These are phyloP conservation scores for Asparagopsis taxiformis DNA, from an alignment of 31 red algal genomes.

Conservation along the genomic window DNA sequence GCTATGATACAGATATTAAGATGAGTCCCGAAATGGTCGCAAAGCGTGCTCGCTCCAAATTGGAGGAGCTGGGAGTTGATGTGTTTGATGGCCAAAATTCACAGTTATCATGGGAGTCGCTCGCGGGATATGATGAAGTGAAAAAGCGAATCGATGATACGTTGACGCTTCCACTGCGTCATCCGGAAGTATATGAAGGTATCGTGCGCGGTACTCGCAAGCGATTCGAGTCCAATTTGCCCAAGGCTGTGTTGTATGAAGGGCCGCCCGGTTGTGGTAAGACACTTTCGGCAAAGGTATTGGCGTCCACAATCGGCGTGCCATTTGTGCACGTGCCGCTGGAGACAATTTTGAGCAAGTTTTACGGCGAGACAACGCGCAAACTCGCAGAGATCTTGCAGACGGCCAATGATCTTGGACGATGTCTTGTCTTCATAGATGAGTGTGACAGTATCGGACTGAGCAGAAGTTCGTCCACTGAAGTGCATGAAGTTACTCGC, in stretches of 20 bases:
- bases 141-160: constrained; percentile 81
- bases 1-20: neutral
- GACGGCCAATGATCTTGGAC: constrained; percentile 63
- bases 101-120: constrained; percentile 59
- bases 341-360: constrained; percentile 81
- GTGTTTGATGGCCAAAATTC: constrained; percentile 34
- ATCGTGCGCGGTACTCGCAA: constrained; percentile 76
- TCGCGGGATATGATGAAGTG: constrained; percentile 87
- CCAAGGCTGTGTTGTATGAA: constrained; percentile 80
- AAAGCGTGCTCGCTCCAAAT: constrained; percentile 29
- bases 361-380: constrained; percentile 82
- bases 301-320: constrained; percentile 69
- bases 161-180: constrained; percentile 65
- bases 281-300: constrained; percentile 69
- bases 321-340: constrained; percentile 85
- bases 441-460: constrained; percentile 89
- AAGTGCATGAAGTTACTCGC: constrained; percentile 89
- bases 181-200: constrained; percentile 84
- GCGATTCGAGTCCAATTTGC: constrained; percentile 58
- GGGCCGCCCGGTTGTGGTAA: constrained; percentile 92
- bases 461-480: constrained; percentile 49
- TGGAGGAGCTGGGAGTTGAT: constrained; percentile 59
- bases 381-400: constrained; percentile 81
- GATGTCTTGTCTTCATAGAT: constrained; percentile 82
- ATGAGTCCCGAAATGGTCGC: neutral